These are phyloP conservation scores for Chaetomium globosum DNA, from an alignment of 2,329 filamentous ascomycete species.

Conservation along the genomic window DNA sequence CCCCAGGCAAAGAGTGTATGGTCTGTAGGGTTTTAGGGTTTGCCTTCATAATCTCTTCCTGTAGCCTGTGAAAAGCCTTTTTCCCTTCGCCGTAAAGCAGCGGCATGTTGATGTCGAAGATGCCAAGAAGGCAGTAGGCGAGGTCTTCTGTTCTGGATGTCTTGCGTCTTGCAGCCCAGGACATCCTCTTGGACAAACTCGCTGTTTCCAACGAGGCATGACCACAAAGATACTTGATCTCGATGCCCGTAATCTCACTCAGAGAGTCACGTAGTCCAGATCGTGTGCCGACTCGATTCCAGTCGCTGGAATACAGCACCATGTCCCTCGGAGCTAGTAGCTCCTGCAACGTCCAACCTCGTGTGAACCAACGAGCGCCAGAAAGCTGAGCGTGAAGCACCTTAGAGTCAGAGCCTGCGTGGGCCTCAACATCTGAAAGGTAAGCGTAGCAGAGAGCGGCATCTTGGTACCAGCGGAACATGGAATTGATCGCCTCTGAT, in stretches of 20 bases:
- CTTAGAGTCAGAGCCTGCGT: neutral
- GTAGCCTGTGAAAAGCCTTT: conserved; percentile 22
- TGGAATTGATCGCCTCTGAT: conserved; percentile 27
- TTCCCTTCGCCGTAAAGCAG: conserved; percentile 29
- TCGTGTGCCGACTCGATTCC: neutral
- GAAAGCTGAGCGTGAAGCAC: neutral
- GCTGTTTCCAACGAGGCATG: neutral
- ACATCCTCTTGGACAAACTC: conserved; percentile 22
- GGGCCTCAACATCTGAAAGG: conserved; percentile 12
- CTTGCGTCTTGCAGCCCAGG: conserved; percentile 22
- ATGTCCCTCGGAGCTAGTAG: conserved; percentile 12
- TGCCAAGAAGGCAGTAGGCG: conserved; percentile 29
- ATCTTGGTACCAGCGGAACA: conserved; percentile 23
- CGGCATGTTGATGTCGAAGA: conserved; percentile 29
- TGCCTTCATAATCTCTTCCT: conserved; percentile 11
- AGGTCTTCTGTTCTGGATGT: conserved; percentile 25
- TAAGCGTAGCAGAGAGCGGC: conserved; percentile 22
- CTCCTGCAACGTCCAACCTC: conserved; percentile 21
- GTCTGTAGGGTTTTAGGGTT: neutral
- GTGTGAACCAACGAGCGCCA: conserved; percentile 18
- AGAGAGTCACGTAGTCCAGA: neutral
- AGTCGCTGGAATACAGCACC: conserved; percentile 9
- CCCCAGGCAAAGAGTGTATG: conserved; percentile 4
- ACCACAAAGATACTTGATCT: neutral
- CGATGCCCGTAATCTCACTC: conserved; percentile 12